A percentile compares a stretch with the other conserved stretches of the same genome.
phyloP scores from a whole-genome alignment of 805 yeast species.

The Danielia oregonensis region DNA sequence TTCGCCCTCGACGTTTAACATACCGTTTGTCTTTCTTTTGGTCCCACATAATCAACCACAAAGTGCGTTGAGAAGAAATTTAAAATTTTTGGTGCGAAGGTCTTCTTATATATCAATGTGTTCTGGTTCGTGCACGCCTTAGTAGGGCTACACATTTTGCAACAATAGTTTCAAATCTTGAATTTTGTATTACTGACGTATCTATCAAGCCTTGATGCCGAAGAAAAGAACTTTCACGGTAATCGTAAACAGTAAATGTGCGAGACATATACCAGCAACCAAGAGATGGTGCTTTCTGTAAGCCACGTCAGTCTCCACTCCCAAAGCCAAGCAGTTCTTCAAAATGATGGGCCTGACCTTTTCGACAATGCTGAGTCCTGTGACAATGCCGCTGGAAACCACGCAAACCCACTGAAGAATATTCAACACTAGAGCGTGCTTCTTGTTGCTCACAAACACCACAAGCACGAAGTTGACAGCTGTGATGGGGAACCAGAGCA shows the following conservation, averaged over 20 bases:
- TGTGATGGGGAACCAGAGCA: constrained; percentile 84
- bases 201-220: constrained; percentile 22
- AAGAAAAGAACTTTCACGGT: constrained; percentile 67
- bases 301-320: constrained; percentile 25
- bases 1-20: constrained; percentile 28
- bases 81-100: constrained; percentile 4
- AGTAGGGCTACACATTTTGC: constrained; percentile 1
- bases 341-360: constrained; percentile 41
- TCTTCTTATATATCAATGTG: not conserved
- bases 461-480: constrained; percentile 56
- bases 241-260: constrained; percentile 57
- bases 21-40: constrained; percentile 27
- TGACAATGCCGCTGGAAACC: constrained; percentile 53
- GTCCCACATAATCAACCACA: constrained; percentile 15
- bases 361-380: constrained; percentile 52
- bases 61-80: not conserved
- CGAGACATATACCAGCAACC: constrained; percentile 38
- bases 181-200: too few relatives aligned
- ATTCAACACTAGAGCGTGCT: constrained; percentile 35
- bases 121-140: constrained; percentile 2
- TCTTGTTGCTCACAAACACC: constrained; percentile 38
- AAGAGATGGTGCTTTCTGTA: constrained; percentile 30
- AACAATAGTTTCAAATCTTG: too few relatives aligned
- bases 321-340: constrained; percentile 27
- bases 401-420: constrained; percentile 64